These are phyloP conservation scores for Fraxinus albicans DNA, from an alignment of 305 asterid genomes.

Conservation along the genomic window DNA sequence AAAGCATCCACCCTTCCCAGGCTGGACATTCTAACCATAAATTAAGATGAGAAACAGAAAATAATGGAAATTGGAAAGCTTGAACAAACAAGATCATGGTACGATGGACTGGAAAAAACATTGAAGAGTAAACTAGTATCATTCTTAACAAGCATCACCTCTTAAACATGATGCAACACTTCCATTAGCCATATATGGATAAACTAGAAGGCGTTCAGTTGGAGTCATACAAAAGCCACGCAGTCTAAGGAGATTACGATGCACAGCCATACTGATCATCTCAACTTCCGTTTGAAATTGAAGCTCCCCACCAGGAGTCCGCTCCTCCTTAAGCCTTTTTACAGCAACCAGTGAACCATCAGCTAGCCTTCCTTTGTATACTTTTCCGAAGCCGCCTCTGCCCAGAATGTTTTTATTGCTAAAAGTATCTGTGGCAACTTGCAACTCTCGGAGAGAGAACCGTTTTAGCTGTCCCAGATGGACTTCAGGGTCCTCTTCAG, in stretches of 20 bases:
- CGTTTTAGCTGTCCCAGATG: slow-evolving; percentile 49
- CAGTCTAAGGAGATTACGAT: slow-evolving; percentile 53
- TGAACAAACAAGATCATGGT: background rate
- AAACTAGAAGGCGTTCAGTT: slow-evolving; percentile 54
- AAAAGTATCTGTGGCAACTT: slow-evolving; percentile 58
- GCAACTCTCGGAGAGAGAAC: slow-evolving; percentile 55
- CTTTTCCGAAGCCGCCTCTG: slow-evolving; percentile 56
- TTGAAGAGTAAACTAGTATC: background rate
- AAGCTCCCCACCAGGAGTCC: slow-evolving; percentile 62
- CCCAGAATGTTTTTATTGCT: slow-evolving; percentile 48
- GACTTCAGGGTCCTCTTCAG: slow-evolving; percentile 62
- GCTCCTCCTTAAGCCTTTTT: slow-evolving; percentile 53
- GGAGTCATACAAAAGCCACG: slow-evolving; percentile 68
- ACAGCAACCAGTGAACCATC: slow-evolving; percentile 63
- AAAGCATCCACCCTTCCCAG: background rate
- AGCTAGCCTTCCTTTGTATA: slow-evolving; percentile 56
- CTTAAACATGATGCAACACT: slow-evolving; percentile 64
- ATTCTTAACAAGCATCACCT: slow-evolving; percentile 32
- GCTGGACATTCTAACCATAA: background rate
- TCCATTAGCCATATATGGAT: slow-evolving; percentile 67
- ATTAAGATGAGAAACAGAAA: background rate
- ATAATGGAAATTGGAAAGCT: background rate
- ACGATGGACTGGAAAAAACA: background rate
- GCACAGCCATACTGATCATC: slow-evolving; percentile 62
- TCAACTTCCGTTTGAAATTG: slow-evolving; percentile 60